A percentile compares a stretch with the other conserved stretches of the same genome.
phyloP scores from a whole-genome alignment of 177 flowering plant genomes.

The Telopea speciosissima region DNA sequence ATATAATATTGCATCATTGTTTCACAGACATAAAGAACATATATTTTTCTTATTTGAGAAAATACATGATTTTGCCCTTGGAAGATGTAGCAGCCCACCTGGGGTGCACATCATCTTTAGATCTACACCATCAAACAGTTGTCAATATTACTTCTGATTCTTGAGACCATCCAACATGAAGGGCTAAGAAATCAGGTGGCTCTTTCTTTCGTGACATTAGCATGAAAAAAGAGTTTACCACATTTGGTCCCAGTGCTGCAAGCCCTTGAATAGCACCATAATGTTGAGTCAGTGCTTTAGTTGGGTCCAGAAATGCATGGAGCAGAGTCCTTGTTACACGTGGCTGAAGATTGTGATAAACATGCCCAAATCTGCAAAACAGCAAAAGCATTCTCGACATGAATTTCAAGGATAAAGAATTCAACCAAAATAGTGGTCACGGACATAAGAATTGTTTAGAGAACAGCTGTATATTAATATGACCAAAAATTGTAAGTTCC shows the following conservation, averaged over 20 bases:
- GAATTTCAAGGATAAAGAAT: neutral
- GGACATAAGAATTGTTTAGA: neutral
- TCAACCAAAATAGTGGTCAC: too few relatives aligned
- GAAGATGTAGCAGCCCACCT: neutral
- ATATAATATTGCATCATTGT: neutral
- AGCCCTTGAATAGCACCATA: conserved; percentile 94
- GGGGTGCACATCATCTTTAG: neutral
- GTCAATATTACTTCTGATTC: too few relatives aligned
- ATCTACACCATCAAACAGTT: neutral
- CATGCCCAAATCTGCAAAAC: conserved; percentile 80
- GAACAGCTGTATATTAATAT: neutral
- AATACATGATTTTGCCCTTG: neutral
- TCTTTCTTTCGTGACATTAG: neutral
- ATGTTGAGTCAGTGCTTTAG: conserved; percentile 75
- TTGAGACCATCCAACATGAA: neutral
- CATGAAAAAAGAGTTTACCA: conserved; percentile 45
- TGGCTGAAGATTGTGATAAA: conserved; percentile 77
- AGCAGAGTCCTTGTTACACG: conserved; percentile 83
- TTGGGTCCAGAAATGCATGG: conserved; percentile 84
- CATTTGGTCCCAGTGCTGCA: conserved; percentile 75
- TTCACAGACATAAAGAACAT: neutral
- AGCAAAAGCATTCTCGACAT: conserved; percentile 21
- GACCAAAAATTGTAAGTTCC: neutral
- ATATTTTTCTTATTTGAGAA: neutral
- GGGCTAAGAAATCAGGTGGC: neutral